phyloP scores from a whole-genome alignment of 2,329 filamentous ascomycete genomes.

The Hortaea sp. region DNA sequence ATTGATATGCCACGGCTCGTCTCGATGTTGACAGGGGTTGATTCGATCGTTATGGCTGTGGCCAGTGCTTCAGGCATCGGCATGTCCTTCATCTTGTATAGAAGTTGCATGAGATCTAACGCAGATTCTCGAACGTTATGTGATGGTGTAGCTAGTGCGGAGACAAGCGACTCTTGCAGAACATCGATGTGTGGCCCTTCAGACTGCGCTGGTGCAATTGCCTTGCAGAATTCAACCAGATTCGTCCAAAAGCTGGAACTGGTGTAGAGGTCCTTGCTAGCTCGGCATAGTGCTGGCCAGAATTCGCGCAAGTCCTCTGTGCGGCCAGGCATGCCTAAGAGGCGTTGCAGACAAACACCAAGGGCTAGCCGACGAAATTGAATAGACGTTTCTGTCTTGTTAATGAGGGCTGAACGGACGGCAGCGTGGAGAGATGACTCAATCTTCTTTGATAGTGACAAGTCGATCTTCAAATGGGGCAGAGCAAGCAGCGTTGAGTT shows the following conservation, averaged over 20 bases:
- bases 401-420: conserved; percentile 8
- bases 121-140: conserved; percentile 64
- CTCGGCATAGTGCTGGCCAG: conserved; percentile 12
- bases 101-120: conserved; percentile 57
- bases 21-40: conserved; percentile 66
- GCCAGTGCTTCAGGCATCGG: conserved; percentile 44
- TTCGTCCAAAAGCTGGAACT: conserved; percentile 20
- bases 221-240: conserved; percentile 12
- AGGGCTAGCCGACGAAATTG: conserved; percentile 10
- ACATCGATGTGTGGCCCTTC: conserved; percentile 43
- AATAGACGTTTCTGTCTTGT: neutral
- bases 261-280: conserved; percentile 6
- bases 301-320: neutral
- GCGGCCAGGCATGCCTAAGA: conserved; percentile 6
- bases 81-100: conserved; percentile 42
- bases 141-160: conserved; percentile 65
- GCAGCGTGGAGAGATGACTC: conserved; percentile 2
- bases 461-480: conserved; percentile 9
- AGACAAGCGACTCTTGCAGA: conserved; percentile 55
- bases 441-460: conserved; percentile 1
- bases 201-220: conserved; percentile 2
- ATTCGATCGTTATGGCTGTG: conserved; percentile 68
- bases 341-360: conserved; percentile 11
- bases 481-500: conserved; percentile 7
- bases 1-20: conserved; percentile 71